phyloP scores from a whole-genome alignment of 2,329 filamentous ascomycete species.

The Basipetospora sp. region DNA sequence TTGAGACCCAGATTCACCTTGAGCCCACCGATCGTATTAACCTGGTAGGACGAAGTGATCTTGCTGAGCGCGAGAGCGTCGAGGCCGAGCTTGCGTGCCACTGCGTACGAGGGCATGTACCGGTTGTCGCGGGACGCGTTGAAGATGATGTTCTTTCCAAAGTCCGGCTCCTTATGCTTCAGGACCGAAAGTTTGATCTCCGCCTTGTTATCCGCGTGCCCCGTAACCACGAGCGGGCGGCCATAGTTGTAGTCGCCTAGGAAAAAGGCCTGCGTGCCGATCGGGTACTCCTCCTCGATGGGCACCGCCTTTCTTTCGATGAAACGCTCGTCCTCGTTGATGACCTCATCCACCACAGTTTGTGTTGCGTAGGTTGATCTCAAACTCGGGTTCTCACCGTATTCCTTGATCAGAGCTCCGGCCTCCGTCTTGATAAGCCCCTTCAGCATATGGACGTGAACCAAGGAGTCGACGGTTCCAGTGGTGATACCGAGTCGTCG shows the following conservation, averaged over 20 bases:
- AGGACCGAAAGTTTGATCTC: constrained; percentile 64
- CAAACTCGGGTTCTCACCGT: constrained; percentile 68
- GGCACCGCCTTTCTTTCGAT: constrained; percentile 77
- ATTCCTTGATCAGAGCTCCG: constrained; percentile 84
- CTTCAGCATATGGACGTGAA: constrained; percentile 87
- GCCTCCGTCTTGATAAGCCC: constrained; percentile 81
- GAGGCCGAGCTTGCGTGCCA: constrained; percentile 66
- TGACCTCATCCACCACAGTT: constrained; percentile 73
- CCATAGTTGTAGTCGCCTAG: constrained; percentile 88
- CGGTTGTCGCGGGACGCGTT: constrained; percentile 55
- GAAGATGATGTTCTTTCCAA: constrained; percentile 58
- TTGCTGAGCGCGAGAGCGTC: constrained; percentile 85
- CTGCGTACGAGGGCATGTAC: constrained; percentile 78
- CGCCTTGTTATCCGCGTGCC: constrained; percentile 59
- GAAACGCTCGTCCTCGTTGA: constrained; percentile 85
- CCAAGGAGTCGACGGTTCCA: constrained; percentile 71
- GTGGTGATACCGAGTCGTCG: constrained; percentile 81
- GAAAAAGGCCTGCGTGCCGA: constrained; percentile 75
- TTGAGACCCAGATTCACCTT: constrained; percentile 87
- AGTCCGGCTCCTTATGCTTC: constrained; percentile 63
- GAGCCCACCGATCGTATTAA: constrained; percentile 61
- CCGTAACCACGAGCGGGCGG: constrained; percentile 67
- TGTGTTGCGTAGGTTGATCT: constrained; percentile 87
- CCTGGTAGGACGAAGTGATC: constrained; percentile 85
- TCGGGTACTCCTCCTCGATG: constrained; percentile 81